Percentiles rank a stretch among this genome's conserved stretches.
Evolutionary conservation across 2,329 filamentous ascomycete genomes (phyloP).

Genomic region (Magnaporthiopsis poae): DNA sequence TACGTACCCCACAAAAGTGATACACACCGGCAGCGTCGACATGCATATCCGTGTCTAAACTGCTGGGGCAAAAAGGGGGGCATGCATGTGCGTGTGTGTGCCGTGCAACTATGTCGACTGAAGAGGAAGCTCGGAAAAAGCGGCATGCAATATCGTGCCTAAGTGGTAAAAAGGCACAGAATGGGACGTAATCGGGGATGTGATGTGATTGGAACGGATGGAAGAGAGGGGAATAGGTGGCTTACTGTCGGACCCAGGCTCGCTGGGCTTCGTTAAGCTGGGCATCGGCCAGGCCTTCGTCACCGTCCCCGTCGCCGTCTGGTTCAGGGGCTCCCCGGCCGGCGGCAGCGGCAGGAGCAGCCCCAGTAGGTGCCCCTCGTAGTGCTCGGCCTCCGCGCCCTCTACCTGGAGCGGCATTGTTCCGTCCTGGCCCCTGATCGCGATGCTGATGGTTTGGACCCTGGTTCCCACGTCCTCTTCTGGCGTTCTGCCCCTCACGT

Average conservation of each 20-base stretch:
- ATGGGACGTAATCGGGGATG: not conserved
- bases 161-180: not conserved
- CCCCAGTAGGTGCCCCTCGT: slow-evolving; percentile 2
- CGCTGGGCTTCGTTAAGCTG: slow-evolving; percentile 11
- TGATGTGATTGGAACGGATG: not conserved
- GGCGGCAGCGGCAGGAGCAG: not conserved
- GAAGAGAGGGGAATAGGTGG: not conserved
- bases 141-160: not conserved
- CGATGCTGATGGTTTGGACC: slow-evolving; percentile 6
- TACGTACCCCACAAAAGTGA: not conserved
- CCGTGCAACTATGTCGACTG: not conserved
- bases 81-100: not conserved
- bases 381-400: slow-evolving; percentile 6
- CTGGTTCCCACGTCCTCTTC: not conserved
- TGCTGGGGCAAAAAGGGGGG: not conserved
- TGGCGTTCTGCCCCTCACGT: slow-evolving; percentile 4
- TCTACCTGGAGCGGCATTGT: slow-evolving; percentile 5
- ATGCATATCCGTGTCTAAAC: not conserved
- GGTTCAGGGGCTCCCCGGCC: not conserved
- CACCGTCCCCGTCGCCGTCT: not conserved
- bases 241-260: slow-evolving; percentile 13
- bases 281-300: not conserved
- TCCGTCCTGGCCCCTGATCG: slow-evolving; percentile 1
- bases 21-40: not conserved
- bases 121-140: not conserved